Conservation (phyloP, 31 red algal species). For the Odonthalia washingtoniensis region DNA sequence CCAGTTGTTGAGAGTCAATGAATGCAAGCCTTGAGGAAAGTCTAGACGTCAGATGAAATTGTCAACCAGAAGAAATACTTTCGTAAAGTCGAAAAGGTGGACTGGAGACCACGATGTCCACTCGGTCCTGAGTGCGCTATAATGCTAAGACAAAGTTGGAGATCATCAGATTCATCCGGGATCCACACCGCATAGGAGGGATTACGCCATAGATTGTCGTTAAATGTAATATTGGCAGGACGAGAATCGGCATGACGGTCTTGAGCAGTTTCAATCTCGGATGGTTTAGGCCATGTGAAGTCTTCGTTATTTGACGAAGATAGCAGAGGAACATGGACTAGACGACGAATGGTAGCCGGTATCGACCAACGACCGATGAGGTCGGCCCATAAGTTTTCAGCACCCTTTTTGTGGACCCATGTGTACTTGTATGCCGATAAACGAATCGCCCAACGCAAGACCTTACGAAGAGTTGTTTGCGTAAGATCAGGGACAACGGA, state of each 20-base stretch:
- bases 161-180: background rate
- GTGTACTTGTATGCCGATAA: background rate
- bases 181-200: background rate
- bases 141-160: background rate
- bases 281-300: background rate
- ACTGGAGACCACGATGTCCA: background rate
- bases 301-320: background rate
- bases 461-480: background rate
- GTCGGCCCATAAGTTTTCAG: slow-evolving; percentile 4
- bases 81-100: background rate
- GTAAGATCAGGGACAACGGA: background rate
- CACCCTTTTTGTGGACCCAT: slow-evolving; percentile 13
- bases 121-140: background rate
- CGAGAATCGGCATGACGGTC: background rate
- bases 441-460: background rate
- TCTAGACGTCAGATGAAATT: background rate
- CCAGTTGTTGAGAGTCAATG: slow-evolving; percentile 9
- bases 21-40: slow-evolving; percentile 2
- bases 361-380: background rate
- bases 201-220: background rate
- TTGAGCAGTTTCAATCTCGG: background rate
- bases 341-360: background rate
- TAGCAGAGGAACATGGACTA: background rate
- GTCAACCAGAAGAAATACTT: slow-evolving; percentile 1
- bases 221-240: background rate